Evolutionary conservation across 495 filamentous ascomycete species (phyloP), one percentile per base, ranked within the genome.

Genomic region (Penicillium longicatenatum): DNA sequence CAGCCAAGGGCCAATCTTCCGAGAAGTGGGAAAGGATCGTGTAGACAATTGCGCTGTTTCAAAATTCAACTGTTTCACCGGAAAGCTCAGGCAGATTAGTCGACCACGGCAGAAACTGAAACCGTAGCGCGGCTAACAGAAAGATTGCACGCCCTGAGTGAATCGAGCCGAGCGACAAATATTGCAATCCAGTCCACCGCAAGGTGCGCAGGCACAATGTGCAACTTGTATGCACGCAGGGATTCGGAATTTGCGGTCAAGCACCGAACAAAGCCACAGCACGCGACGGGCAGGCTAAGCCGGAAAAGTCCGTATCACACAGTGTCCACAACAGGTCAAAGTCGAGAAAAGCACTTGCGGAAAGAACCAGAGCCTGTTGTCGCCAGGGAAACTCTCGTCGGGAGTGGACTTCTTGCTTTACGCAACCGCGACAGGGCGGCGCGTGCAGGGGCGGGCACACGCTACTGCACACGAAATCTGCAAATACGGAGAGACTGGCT

Each of bases 391-490:
- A 20, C 30, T 51, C 30, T 24, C 30, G 31, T n/a, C 19, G 50
- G 19, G 39, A 10, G 51, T 21, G 48, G 21, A 35, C 59, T 63
- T 50, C 55, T 55, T 47, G 60, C 56, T 29, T 61, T 55, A 60
- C 64, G 63, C 44, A 47, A 62, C 63, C 33, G 44, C 50, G n/a
- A 44, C 30, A 26, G 49, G 39, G 42, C 53, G 42, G 33, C 41
- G 45, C 54, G 55, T 56, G 37, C 37, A 39, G 16, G 37, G 16
- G 1, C 37, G 48, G 39, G 55, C 31, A 49, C 24, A 24, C 46
- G 24, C 22, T 30, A 49, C 24, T 49, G 46, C 46, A 17, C 31
- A 4, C 37, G 16, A 49, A 49, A n/a, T 31, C 24, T 14, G 46
- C 26, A 30, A 31, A 49, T 35, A 35, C 31, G 31, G 9, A 35